Percentiles rank a stretch among this genome's conserved stretches.
These are phyloP conservation scores for Exobasidium rhododendri DNA, from an alignment of 1,284 basidiomycete genomes.

Conservation along the genomic window DNA sequence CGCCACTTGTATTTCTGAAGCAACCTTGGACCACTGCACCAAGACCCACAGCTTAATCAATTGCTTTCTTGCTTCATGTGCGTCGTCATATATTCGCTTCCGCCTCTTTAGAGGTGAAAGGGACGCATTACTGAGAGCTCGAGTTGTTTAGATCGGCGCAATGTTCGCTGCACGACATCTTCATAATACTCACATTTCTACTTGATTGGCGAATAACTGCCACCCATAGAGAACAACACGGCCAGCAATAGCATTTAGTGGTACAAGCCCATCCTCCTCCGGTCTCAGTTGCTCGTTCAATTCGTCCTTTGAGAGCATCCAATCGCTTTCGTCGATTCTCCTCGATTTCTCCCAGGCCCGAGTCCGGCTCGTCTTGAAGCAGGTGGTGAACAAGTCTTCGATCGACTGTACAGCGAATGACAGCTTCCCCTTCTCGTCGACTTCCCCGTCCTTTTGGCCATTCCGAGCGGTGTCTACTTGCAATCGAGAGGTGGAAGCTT, in stretches of 20 bases:
- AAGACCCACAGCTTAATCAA: constrained; percentile 73
- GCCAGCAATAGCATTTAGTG: constrained; percentile 8
- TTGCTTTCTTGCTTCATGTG: constrained; percentile 80
- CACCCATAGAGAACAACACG: constrained; percentile 10
- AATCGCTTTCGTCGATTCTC: background rate
- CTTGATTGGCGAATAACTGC: constrained; percentile 13
- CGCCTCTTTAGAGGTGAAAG: constrained; percentile 78
- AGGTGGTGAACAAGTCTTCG: background rate
- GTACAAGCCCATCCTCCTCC: constrained; percentile 4
- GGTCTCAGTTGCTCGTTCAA: constrained; percentile 7
- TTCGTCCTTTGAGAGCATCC: constrained; percentile 4
- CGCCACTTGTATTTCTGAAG: constrained; percentile 13
- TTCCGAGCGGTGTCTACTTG: background rate
- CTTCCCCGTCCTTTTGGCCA: background rate
- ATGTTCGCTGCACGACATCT: no score
- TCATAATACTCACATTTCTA: constrained; percentile 10
- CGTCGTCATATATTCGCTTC: constrained; percentile 77
- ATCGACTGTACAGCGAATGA: background rate
- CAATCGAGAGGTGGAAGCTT: background rate
- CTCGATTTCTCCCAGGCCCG: constrained; percentile 12
- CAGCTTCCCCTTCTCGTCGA: background rate
- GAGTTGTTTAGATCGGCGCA: no score
- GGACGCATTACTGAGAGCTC: constrained; percentile 74
- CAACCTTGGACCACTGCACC: constrained; percentile 41
- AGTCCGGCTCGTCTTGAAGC: background rate